Conservation (phyloP, 345 rosid species). For the Euclidium syriacum region DNA sequence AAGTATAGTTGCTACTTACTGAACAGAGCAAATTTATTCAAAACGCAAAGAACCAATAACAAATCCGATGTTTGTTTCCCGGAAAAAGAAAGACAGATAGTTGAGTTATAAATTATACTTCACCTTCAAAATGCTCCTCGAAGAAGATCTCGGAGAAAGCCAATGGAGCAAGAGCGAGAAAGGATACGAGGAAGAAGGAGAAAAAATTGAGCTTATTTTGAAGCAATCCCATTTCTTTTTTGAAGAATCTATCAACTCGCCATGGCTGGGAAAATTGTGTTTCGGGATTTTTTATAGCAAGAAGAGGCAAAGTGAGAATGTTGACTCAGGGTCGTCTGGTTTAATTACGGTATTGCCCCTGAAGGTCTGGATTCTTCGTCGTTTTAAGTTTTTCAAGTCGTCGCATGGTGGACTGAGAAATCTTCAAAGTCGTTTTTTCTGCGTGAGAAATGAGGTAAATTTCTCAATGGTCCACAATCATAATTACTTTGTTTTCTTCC, state of each 20-base stretch:
- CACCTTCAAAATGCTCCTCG: conserved; percentile 54
- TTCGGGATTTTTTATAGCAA: neutral
- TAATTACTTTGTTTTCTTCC: neutral
- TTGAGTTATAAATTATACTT: neutral
- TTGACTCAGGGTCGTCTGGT: conserved; percentile 7
- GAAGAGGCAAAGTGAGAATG: neutral
- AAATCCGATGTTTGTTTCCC: neutral
- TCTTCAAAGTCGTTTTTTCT: conserved; percentile 17
- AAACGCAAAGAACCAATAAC: neutral
- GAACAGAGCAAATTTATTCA: neutral
- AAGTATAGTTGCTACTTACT: neutral
- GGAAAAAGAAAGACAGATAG: neutral
- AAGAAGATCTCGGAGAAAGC: conserved; percentile 47
- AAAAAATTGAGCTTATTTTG: conserved; percentile 6
- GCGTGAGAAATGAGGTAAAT: conserved; percentile 2
- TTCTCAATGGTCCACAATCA: neutral
- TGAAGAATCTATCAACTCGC: neutral
- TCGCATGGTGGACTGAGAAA: conserved; percentile 16
- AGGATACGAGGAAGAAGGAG: conserved; percentile 13
- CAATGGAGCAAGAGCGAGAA: conserved; percentile 16
- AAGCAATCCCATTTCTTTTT: conserved; percentile 16
- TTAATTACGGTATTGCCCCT: conserved; percentile 17
- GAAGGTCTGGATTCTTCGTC: neutral
- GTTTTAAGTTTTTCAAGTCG: conserved; percentile 2
- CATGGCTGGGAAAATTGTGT: neutral